Conservation (phyloP, 805 yeast genomes). For the Metschnikowia gelsemii region DNA sequence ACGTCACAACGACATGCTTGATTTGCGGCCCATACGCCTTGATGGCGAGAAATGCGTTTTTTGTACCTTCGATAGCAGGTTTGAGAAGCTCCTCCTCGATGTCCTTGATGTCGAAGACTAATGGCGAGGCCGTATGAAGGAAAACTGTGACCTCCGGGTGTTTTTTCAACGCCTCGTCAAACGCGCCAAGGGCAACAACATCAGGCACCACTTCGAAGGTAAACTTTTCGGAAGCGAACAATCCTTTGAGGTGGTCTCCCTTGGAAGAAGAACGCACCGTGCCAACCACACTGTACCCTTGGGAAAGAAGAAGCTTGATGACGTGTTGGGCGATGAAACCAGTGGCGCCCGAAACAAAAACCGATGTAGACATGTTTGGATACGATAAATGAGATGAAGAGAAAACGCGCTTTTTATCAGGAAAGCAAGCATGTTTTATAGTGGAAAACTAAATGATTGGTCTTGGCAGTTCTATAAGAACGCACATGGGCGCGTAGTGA, state of each 20-base stretch:
- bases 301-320: slow-evolving; percentile 22
- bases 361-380: slow-evolving; percentile 13
- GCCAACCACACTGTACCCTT: slow-evolving; percentile 26
- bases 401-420: too few species aligned
- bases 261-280: slow-evolving; percentile 24
- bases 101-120: slow-evolving; percentile 41
- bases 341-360: slow-evolving; percentile 32
- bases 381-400: too few species aligned
- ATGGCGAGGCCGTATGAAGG: slow-evolving; percentile 62
- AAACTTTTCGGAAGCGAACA: slow-evolving; percentile 35
- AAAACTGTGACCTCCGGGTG: slow-evolving; percentile 53
- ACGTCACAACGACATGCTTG: slow-evolving; percentile 14
- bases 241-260: slow-evolving; percentile 21
- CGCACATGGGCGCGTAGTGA: too few species aligned
- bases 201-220: slow-evolving; percentile 49
- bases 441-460: too few species aligned
- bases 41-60: slow-evolving; percentile 13
- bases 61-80: slow-evolving; percentile 48
- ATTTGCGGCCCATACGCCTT: slow-evolving; percentile 11
- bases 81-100: slow-evolving; percentile 50
- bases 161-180: slow-evolving; percentile 43
- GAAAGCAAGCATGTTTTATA: too few species aligned
- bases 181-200: slow-evolving; percentile 44
- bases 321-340: slow-evolving; percentile 32
- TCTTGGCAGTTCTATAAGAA: too few species aligned